These are phyloP conservation scores for Paxillus ammoniavirescens DNA, from an alignment of 768 basidiomycete genomes.

Conservation along the genomic window DNA sequence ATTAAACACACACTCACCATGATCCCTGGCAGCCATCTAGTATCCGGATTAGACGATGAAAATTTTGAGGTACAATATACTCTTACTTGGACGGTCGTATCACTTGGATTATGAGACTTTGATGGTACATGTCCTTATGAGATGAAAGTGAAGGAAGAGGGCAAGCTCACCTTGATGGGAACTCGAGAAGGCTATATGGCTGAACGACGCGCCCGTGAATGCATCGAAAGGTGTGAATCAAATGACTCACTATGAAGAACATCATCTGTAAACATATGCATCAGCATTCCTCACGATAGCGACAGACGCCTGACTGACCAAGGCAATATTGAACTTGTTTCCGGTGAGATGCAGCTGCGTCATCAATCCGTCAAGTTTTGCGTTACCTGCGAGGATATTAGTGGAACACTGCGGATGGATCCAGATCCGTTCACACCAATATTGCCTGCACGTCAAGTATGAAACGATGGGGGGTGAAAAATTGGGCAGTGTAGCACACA, in stretches of 20 bases:
- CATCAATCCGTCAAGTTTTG: slow-evolving; percentile 57
- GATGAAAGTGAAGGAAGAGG: background rate
- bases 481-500: slow-evolving; percentile 13
- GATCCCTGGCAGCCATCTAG: slow-evolving; percentile 63
- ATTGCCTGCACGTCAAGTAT: slow-evolving; percentile 48
- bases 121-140: background rate
- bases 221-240: slow-evolving; percentile 29
- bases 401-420: background rate
- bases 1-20: slow-evolving; percentile 44
- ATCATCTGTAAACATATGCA: slow-evolving; percentile 45
- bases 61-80: background rate
- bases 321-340: slow-evolving; percentile 60
- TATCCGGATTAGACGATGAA: slow-evolving; percentile 13
- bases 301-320: slow-evolving; percentile 35
- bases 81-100: slow-evolving; percentile 57
- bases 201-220: slow-evolving; percentile 34
- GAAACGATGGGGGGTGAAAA: background rate
- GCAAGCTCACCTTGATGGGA: slow-evolving; percentile 55
- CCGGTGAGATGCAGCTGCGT: slow-evolving; percentile 53
- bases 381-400: slow-evolving; percentile 45
- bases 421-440: slow-evolving; percentile 36
- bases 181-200: slow-evolving; percentile 52
- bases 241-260: slow-evolving; percentile 58
- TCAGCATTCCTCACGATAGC: slow-evolving; percentile 26
- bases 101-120: slow-evolving; percentile 46